Base-by-base conservation (phyloP, 345 rosid genomes). In the Eucalyptus cladocalyx region DNA sequence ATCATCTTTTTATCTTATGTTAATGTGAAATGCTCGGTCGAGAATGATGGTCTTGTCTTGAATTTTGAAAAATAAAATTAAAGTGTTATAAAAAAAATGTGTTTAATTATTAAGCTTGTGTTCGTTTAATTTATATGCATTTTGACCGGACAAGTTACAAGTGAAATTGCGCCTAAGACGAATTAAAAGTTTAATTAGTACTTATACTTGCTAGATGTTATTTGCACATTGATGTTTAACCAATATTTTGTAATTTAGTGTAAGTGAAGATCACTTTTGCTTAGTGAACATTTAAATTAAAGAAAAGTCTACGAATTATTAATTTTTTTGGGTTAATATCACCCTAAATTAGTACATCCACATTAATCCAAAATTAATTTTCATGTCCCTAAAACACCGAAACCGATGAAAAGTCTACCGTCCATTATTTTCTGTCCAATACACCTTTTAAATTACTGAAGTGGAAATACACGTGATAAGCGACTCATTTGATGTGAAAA, bases 311-410 rank as follows among this genome's bases (percentile, higher is more conserved):
- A 15, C 2, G 0, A 65, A 65, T 65, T n/a, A 65, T 2, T 65
- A 7, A n/a, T n/a, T 32, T 28, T 62, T 15, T 65, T 4, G 37
- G 37, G 26, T 34, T 69, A 69, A 69, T 2, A 69, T 3, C 80
- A 18, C 8, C 11, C 4, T 18, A 34, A 69, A 3, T 69, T 10
- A 11, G 80, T 34, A 69, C 24, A 34, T 69, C 43, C 2, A 18
- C 21, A 18, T 18, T 10, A 34, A 69, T 0, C 7, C 11, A 19
- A 69, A 34, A 67, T 13, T 18, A 69, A 69, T 34, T 17, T n/a
- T 5, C 37, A 5, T 17, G 24, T 34, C 4, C 24, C 43, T 9
- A 34, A 34, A 34, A 9, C 7, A 7, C 24, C 0, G 2, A 30
- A 30, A 30, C 3, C 10, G 3, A 30, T 14, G 80, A 69, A 24